Percentiles rank a stretch among this genome's conserved stretches.
phyloP scores from a whole-genome alignment of 352 stramenopile species.

The Pythium diclinum region DNA sequence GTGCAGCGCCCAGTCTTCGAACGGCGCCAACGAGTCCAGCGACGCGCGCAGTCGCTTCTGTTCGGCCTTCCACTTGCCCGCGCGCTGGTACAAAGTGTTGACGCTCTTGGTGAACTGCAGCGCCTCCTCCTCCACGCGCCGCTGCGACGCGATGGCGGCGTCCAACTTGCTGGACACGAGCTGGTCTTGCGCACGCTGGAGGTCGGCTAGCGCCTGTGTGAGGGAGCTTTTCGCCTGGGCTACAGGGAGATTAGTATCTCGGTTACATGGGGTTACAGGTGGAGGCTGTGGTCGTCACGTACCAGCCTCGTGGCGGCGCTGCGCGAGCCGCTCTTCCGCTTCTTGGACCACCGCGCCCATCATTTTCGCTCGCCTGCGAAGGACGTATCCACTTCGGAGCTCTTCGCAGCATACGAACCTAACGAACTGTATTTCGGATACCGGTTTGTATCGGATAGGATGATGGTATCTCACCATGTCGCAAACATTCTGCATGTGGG shows the following conservation, averaged over 20 bases:
- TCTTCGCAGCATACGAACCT: no score
- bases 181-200: conserved; percentile 43
- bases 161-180: conserved; percentile 51
- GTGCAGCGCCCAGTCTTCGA: conserved; percentile 49
- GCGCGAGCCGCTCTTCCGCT: conserved; percentile 23
- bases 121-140: conserved; percentile 55
- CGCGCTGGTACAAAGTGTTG: conserved; percentile 52
- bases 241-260: background rate
- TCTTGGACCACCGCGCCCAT: conserved; percentile 22
- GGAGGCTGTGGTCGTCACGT: background rate
- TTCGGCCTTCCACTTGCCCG: conserved; percentile 64
- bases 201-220: conserved; percentile 35
- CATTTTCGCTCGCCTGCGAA: background rate
- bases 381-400: conserved; percentile 4
- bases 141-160: conserved; percentile 46
- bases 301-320: conserved; percentile 22
- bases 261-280: no score
- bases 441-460: no score
- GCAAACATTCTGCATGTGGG: conserved; percentile 13
- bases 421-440: no score
- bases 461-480: background rate
- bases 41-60: conserved; percentile 53
- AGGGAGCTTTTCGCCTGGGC: conserved; percentile 21
- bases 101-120: conserved; percentile 60
- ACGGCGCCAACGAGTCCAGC: conserved; percentile 49